Evolutionary conservation across 2,329 filamentous ascomycete species (phyloP), one percentile per base, ranked within the genome.

Genomic region (Cladophialophora chaetospira): DNA sequence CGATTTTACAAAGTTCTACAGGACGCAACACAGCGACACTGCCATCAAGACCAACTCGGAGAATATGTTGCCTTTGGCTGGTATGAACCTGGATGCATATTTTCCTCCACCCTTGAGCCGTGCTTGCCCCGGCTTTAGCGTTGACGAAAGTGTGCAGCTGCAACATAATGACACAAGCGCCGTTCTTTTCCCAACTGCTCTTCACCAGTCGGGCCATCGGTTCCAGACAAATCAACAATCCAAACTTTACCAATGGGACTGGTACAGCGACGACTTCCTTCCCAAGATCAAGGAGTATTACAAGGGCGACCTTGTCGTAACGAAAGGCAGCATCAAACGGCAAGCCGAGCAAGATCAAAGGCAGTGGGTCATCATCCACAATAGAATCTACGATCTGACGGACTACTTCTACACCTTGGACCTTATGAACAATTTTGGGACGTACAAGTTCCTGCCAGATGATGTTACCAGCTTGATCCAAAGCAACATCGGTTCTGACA

Each of bases 1-100:
- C 74, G 94, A 99, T 67, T 84, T 99, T 42, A 84, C 86, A 51
- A 89, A 92, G 55, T 99, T 96, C 71, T 97, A 88, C 85, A 89
- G 82, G 68, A 75, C 82, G 19, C 84, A 95, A 55, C 94, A 99
- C 76, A 93, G 90, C 69, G 91, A 95, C 68, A 85, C 75, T 8
- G 73, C 72, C 45, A 84, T 82, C 49, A 78, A 86, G 56, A 87
- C 85, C 1, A 77, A 75, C 3, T 76, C 80, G 1, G 73, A 77
- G 5, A 75, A 78, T 53, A 97, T 99, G 94, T 68, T 84, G 62
- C 85, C 84, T 1, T 86, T 96, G 63, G 89, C 85, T 35, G 94
- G 94, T 28, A 68, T 84, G 65, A 86, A 92, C 65, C 76, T 99
- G 64, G 89, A 94, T 64, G 79, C 82, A n/a, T 96, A 96, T 72